A percentile compares a stretch with the other conserved stretches of the same genome.
phyloP scores from a whole-genome alignment of 1,284 basidiomycete genomes.

The Microbotryum violaceum region DNA sequence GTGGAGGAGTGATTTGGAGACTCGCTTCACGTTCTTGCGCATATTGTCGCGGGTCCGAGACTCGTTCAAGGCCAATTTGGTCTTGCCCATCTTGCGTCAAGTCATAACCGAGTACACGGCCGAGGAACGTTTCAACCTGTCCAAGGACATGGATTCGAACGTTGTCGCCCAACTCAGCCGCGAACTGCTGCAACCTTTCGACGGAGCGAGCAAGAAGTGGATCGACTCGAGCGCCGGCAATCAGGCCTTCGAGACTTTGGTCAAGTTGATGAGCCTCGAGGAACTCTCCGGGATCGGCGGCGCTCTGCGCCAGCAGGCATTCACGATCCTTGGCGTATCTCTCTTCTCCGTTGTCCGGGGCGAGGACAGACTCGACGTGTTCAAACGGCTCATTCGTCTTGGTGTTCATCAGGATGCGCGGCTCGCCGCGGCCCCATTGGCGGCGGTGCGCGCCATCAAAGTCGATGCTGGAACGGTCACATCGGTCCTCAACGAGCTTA shows the following conservation, averaged over 20 bases:
- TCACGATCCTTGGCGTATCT: conserved; percentile 4
- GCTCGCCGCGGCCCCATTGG: conserved; percentile 19
- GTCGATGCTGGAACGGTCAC: conserved; percentile 26
- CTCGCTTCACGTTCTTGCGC: conserved; percentile 50
- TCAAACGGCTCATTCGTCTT: conserved; percentile 24
- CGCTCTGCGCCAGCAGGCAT: conserved; percentile 16
- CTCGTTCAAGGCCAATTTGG: conserved; percentile 55
- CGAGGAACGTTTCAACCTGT: conserved; percentile 1
- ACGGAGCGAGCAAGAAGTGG: conserved; percentile 39
- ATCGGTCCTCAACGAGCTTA: conserved; percentile 18
- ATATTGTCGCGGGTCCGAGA: conserved; percentile 57
- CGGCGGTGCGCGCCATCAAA: conserved; percentile 13
- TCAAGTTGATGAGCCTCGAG: conserved; percentile 9
- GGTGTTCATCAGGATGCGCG: conserved; percentile 14
- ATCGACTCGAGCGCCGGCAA: conserved; percentile 18
- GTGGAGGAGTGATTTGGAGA: conserved; percentile 49
- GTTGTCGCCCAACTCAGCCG: conserved; percentile 42
- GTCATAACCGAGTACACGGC: conserved; percentile 40
- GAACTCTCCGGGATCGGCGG: conserved; percentile 12
- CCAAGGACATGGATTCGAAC: conserved; percentile 28
- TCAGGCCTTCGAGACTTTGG: conserved; percentile 11
- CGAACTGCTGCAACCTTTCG: conserved; percentile 53
- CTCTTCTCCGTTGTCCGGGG: conserved; percentile 19
- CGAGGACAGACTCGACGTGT: conserved; percentile 20
- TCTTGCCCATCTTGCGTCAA: conserved; percentile 55